Percentiles rank a stretch among this genome's conserved stretches.
phyloP scores from a whole-genome alignment of 2,329 filamentous ascomycete species.

The Cylindrodendrum hubeiense region DNA sequence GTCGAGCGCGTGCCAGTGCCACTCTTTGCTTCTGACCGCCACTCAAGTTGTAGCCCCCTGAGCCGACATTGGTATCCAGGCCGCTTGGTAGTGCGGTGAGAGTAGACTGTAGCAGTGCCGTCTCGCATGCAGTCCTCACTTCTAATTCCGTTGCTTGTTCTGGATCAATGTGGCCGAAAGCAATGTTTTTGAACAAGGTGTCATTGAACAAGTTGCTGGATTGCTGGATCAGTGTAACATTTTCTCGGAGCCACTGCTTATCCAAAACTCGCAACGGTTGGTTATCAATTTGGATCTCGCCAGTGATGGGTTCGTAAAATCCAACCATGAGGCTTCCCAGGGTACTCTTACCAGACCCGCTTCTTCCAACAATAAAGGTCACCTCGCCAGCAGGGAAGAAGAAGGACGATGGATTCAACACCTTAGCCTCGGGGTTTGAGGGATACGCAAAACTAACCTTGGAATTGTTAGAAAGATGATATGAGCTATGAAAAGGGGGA shows the following conservation, averaged over 20 bases:
- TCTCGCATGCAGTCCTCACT: constrained; percentile 72
- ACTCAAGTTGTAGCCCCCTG: constrained; percentile 78
- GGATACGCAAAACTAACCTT: constrained; percentile 89
- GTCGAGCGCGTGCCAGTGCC: constrained; percentile 80
- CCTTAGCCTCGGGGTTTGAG: constrained; percentile 69
- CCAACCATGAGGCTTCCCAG: constrained; percentile 82
- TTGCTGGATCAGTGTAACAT: constrained; percentile 87
- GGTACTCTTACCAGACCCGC: constrained; percentile 94
- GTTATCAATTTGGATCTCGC: constrained; percentile 78
- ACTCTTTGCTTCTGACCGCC: constrained; percentile 89
- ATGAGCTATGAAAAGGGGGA: neutral
- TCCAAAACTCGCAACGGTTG: constrained; percentile 72
- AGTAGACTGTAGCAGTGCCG: constrained; percentile 77
- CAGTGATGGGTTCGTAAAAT: constrained; percentile 77
- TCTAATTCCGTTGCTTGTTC: constrained; percentile 63
- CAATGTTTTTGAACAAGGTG: constrained; percentile 81
- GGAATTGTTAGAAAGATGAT: constrained; percentile 24
- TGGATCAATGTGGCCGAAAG: constrained; percentile 72
- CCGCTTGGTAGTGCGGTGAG: constrained; percentile 76
- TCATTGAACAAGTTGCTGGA: constrained; percentile 85
- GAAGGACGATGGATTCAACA: constrained; percentile 73
- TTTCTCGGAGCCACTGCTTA: constrained; percentile 78
- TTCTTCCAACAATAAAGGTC: constrained; percentile 86
- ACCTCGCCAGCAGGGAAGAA: constrained; percentile 79
- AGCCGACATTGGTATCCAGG: constrained; percentile 78